phyloP scores from a whole-genome alignment of 2,329 filamentous ascomycete species.

The Ophiostoma populinum region DNA sequence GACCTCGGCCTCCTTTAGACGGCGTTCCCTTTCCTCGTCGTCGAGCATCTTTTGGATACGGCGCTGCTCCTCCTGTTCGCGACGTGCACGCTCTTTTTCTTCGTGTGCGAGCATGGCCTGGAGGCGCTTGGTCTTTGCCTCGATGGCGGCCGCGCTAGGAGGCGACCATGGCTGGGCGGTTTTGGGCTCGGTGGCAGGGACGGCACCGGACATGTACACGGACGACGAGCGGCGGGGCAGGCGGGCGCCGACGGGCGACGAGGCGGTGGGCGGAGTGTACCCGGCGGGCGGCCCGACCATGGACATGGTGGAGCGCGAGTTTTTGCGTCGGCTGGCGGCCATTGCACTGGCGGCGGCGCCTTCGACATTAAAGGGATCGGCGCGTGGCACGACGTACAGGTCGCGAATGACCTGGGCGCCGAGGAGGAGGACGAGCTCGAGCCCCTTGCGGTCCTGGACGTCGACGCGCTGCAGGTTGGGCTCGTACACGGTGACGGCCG shows the following conservation, averaged over 20 bases:
- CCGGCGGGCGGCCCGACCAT: neutral
- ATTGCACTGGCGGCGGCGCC: slow-evolving; percentile 19
- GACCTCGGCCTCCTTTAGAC: slow-evolving; percentile 37
- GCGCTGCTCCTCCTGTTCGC: slow-evolving; percentile 36
- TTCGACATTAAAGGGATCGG: slow-evolving; percentile 63
- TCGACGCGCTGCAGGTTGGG: slow-evolving; percentile 82
- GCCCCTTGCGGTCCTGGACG: slow-evolving; percentile 81
- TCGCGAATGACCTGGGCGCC: slow-evolving; percentile 48
- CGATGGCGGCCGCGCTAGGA: slow-evolving; percentile 35
- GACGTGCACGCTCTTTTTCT: slow-evolving; percentile 34
- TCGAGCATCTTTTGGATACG: slow-evolving; percentile 49
- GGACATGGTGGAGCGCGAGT: slow-evolving; percentile 21
- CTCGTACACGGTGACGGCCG: slow-evolving; percentile 67
- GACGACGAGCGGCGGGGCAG: slow-evolving; percentile 1
- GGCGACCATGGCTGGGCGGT: too few species aligned
- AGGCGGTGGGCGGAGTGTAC: too few species aligned
- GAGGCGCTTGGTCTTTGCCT: slow-evolving; percentile 65
- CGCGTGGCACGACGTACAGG: slow-evolving; percentile 44
- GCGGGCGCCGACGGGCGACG: neutral
- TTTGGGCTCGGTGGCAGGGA: slow-evolving; percentile 5
- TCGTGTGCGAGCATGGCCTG: slow-evolving; percentile 35
- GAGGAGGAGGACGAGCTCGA: slow-evolving; percentile 64
- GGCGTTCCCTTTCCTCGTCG: slow-evolving; percentile 45
- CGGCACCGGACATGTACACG: neutral
- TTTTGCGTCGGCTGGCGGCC: slow-evolving; percentile 15